Base-by-base conservation (phyloP, 352 stramenopile species). In the Blastocystis sp. region DNA sequence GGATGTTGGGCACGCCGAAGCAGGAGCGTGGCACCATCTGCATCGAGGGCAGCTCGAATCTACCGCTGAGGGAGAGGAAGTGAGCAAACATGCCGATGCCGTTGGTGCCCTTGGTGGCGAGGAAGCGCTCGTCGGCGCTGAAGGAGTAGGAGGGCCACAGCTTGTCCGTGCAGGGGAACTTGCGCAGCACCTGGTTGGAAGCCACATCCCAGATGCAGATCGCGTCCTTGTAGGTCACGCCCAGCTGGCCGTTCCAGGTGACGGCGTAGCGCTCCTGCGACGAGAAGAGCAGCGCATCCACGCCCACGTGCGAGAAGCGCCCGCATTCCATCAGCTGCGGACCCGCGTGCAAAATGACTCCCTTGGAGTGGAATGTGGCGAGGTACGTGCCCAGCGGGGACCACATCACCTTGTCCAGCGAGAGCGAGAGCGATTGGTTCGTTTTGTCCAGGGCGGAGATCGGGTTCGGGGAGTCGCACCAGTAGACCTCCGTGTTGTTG, bases 141-240 rank as follows among this genome's bases (percentile, higher is more conserved):
- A 81, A 81, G 38, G 54, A n/a, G 60, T 63, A 81, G 10, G 60
- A 69, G 9, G 71, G 71, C 71, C 71, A 81, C 14, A 48, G 14
- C 28, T n/a, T 21, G 10, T 81, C 71, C 14, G 71, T 69, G 42
- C 71, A 81, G 10, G 71, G 54, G 71, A 81, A 81, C 7, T 74
- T 74, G 42, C 71, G 71, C 71, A 81, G 34, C 11, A 81, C 24
- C 14, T 81, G 54, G n/a, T 34, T 52, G 17, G 54, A 34, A 11
- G 10, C 28, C 28, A 71, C 34, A 0, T 81, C 71, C 71, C 71
- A 81, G 9, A 81, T 40, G n/a, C 38, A 74, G 34, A 81, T 40
- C 6, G 71, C 71, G 34, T 81, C 71, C 28, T 28, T 62, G 42
- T 74, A n/a, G 34, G 54, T 74, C 17, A 74, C 60, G 10, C 71